Evolutionary conservation across 208 protist species (phyloP), one percentile per base, ranked within the genome.

Genomic region (Leishmania amazonensis): DNA sequence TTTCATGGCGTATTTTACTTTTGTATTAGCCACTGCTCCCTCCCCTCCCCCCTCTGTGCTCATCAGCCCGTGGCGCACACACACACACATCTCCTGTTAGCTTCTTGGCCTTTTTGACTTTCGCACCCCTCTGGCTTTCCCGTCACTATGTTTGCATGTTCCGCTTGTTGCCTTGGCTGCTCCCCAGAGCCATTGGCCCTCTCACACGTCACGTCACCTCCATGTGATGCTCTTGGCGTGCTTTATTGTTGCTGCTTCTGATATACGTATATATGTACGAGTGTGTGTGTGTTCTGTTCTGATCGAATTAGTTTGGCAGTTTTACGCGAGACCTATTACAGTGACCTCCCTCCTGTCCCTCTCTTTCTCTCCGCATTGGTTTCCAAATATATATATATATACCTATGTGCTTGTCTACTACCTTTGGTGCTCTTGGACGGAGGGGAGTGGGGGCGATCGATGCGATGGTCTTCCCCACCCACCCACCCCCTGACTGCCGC

Each of bases 101-200:
- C 54, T 78, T 77, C 49, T 47, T 81, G 71, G 76, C 31, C 76
- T 38, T 84, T 53, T 60, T 71, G 64, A 21, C 5, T 1, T 6
- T 4, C 51, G 17, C 51, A 0, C 51, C 51, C 17, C 5, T 54
- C 15, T 19, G 51, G 4, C 15, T 54, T 54, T 19, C 51, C 51
- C 1, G 51, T 21, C 4, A 21, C 51, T 54, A 15, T 0, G 51
- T 0, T 19, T 2, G 51, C 51, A 19, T 54, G 51, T 54, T 15
- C 0, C 17, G 51, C 17, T 2, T 19, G 51, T 21, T 54, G 15
- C 51, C 3, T 19, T 54, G 51, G 51, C 15, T 19, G 51, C 0
- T 3, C 51, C 51, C 51, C 51, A 54, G 11, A 54, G 15, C 0
- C 51, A 54, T 15, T 54, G 15, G 1, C 51, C 58, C 28, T 17